Conservation (phyloP, 176 grass and related monocot genomes). For the Hsuehochloa calcarea region DNA sequence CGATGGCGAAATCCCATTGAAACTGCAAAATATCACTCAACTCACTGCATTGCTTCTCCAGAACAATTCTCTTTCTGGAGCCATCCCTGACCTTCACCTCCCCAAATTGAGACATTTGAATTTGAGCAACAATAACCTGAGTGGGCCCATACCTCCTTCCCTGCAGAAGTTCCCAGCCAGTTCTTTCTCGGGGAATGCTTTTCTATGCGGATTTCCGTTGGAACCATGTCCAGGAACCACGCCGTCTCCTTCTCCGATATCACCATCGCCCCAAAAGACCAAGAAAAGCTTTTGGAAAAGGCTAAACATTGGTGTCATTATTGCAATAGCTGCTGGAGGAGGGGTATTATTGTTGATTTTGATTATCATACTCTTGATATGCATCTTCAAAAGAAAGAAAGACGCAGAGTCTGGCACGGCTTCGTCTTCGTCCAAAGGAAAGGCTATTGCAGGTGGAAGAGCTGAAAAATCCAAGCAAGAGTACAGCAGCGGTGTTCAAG, state of each 20-base stretch:
- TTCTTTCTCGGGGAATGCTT: constrained; percentile 80
- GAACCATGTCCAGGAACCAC: constrained; percentile 50
- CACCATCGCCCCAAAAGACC: constrained; percentile 22
- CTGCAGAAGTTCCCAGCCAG: constrained; percentile 65
- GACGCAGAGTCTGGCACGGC: constrained; percentile 12
- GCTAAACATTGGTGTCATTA: constrained; percentile 45
- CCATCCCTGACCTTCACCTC: constrained; percentile 66
- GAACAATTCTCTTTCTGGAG: constrained; percentile 90
- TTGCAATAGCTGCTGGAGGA: constrained; percentile 71
- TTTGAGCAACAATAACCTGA: constrained; percentile 90
- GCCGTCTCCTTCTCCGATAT: constrained; percentile 60
- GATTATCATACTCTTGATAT: constrained; percentile 60
- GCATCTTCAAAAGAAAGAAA: constrained; percentile 66
- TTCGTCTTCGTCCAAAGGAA: constrained; percentile 71
- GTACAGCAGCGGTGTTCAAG: constrained; percentile 81
- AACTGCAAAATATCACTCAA: constrained; percentile 64
- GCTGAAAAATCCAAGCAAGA: constrained; percentile 72
- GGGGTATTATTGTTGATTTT: constrained; percentile 57
- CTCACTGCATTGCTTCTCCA: constrained; percentile 77
- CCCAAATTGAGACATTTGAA: constrained; percentile 69
- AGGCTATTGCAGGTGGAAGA: constrained; percentile 59
- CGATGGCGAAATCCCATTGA: constrained; percentile 62
- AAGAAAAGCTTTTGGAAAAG: constrained; percentile 54
- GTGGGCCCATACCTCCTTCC: constrained; percentile 72
- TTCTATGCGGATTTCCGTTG: constrained; percentile 78